Base-by-base conservation (phyloP, 2,329 filamentous ascomycete species). In the Fusarium sp. region DNA sequence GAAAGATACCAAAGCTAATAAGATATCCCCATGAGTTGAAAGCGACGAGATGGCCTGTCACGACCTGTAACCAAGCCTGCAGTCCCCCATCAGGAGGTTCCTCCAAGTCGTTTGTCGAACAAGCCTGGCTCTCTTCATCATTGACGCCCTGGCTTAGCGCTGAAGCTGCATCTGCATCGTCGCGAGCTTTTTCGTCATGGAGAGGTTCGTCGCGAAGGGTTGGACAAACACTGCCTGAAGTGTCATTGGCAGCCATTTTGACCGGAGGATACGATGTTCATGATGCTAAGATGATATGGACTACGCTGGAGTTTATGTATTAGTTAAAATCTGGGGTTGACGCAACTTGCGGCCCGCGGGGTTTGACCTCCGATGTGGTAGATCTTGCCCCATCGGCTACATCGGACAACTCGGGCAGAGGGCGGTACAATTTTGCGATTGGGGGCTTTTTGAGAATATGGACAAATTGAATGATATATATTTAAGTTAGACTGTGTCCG, bases 11-110 rank as follows among this genome's bases (percentile, higher is more conserved):
- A 61, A 79, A 82, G 53, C 78, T 77, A 51, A 77, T 79, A 32
- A 78, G 73, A 51, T 77, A 78, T 4, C 80, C 80, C 77, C 78
- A 81, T 1, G 77, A 75, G 54, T 76, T 79, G 51, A 79, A 76
- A 57, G 79, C 73, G 47, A 79, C 69, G 15, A 81, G 70, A 61
- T 79, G 77, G 5, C 76, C 77, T 6, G 75, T 76, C 1, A 80
- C 56, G 7, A 81, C 77, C 34, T 81, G 79, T 2, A 77, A 62
- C 79, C 79, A 81, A 1, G 79, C 79, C 23, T 61, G 54, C 1
- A 75, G 40, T 0, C 79, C 79, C 2, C 78, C 79, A 40, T 81
- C 79, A 1, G 78, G 78, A 6, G 76, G 78, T 15, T 62, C 46
- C 6, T 43, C 44, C 0, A 52, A 30, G 6, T 64, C 50, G 4